phyloP scores from a whole-genome alignment of 1,284 basidiomycete species.

The Puccinia brachypodii region DNA sequence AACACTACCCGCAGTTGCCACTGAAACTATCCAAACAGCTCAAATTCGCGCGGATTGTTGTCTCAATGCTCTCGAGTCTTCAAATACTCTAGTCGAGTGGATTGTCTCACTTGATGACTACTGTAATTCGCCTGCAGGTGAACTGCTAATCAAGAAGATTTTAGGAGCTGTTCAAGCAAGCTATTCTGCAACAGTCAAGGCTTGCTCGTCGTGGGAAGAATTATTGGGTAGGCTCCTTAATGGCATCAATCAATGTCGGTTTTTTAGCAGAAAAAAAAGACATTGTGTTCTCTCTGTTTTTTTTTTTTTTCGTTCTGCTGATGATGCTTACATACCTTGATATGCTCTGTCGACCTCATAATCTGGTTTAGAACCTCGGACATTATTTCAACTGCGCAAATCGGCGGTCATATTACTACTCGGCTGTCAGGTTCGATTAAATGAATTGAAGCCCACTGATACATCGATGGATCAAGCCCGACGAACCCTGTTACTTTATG shows the following conservation, averaged over 20 bases:
- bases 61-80: constrained; percentile 20
- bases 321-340: background rate
- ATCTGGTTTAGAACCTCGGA: constrained; percentile 34
- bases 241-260: background rate
- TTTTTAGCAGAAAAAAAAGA: background rate
- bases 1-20: background rate
- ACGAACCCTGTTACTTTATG: constrained; percentile 36
- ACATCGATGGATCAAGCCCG: constrained; percentile 43
- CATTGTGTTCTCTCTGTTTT: no score
- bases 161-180: constrained; percentile 37
- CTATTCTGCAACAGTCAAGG: constrained; percentile 35
- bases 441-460: constrained; percentile 1
- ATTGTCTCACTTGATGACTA: background rate
- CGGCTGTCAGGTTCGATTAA: constrained; percentile 13
- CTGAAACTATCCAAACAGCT: constrained; percentile 2
- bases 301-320: background rate
- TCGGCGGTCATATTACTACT: constrained; percentile 34
- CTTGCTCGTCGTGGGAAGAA: constrained; percentile 43
- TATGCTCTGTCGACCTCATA: constrained; percentile 20
- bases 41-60: constrained; percentile 33
- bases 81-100: constrained; percentile 25
- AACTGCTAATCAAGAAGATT: constrained; percentile 14
- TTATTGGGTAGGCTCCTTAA: constrained; percentile 30
- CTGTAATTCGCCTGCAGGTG: background rate
- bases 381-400: constrained; percentile 36